Evolutionary conservation across 768 basidiomycete species (phyloP), one percentile per base, ranked within the genome.

Genomic region (Amanita pallidorosea): DNA sequence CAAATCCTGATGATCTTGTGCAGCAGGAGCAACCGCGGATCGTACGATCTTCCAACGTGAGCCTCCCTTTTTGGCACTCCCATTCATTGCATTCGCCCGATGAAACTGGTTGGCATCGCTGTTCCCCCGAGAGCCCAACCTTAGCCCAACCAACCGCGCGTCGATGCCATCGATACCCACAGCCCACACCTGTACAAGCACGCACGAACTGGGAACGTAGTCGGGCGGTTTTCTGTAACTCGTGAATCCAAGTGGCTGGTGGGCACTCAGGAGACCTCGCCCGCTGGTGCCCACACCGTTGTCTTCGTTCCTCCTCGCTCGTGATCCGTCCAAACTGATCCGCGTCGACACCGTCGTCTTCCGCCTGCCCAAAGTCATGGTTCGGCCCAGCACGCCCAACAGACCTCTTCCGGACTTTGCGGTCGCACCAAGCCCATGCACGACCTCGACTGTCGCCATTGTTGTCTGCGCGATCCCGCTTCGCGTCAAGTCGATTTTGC

Each of bases 151-250:
- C 53, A 91, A 70, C 48, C 78, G 71, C 5, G 71, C 74, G 67
- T 95, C 93, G 5, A 84, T 67, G 12, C 74, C 72, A 57, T 95
- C 91, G 38, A 95, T 64, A 2, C 81, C 90, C 1, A 91, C 88
- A n/a, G 85, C 88, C 74, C 86, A 90, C 3, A 96, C 86, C 61
- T 93, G 90, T 5, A 96, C 81, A 20, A 96, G 71, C 13, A 93
- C 77, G 51, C 85, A 74, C 23, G 73, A 70, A 42, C 78, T 71
- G 0, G 82, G 77, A 8, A 94, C 80, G 58, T 83, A 81, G 11
- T 70, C 70, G 0, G 93, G 93, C 11, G 92, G 89, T 22, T 72
- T 61, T 12, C 85, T 76, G 61, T 86, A 80, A 27, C 79, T 75
- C 3, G 85, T 83, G 60, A 89, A 88, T 27, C 77, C 81, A 37